A percentile compares a stretch with the other conserved stretches of the same genome.
Conservation (phyloP, 1,284 basidiomycete species). For the Puccinia coronata region DNA sequence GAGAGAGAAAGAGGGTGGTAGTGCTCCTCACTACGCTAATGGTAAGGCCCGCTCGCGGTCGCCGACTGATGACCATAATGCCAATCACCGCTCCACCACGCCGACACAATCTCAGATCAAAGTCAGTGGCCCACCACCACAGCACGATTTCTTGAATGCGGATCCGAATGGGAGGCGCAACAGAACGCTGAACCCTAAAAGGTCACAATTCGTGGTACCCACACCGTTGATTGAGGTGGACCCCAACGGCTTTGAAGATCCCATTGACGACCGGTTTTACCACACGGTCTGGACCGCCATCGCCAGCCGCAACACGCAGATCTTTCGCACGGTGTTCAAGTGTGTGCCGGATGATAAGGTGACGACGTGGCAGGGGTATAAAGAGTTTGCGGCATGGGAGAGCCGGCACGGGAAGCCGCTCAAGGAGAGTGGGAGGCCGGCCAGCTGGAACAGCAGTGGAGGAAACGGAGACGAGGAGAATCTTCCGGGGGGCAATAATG, state of each 20-base stretch:
- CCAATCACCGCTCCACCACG: conserved; percentile 62
- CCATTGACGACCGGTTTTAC: conserved; percentile 81
- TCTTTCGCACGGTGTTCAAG: conserved; percentile 89
- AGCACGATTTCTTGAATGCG: conserved; percentile 41
- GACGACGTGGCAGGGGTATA: conserved; percentile 92
- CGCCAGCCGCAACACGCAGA: conserved; percentile 71
- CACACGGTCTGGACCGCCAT: conserved; percentile 81
- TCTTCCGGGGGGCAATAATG: neutral
- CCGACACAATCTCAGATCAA: conserved; percentile 60
- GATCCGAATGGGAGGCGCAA: conserved; percentile 63
- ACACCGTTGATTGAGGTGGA: conserved; percentile 72
- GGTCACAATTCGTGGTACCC: conserved; percentile 60
- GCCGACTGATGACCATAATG: conserved; percentile 62
- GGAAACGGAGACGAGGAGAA: conserved; percentile 58
- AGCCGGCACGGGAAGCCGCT: conserved; percentile 21
- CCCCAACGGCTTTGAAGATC: conserved; percentile 79
- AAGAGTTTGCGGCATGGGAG: conserved; percentile 66
- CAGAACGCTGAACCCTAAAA: conserved; percentile 63
- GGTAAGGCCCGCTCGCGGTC: conserved; percentile 52
- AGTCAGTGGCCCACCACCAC: neutral
- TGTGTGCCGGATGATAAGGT: conserved; percentile 85
- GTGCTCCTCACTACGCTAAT: neutral
- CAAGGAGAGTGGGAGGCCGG: conserved; percentile 30
- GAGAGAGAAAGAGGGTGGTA: conserved; percentile 4
- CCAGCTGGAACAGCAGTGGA: conserved; percentile 71